These are phyloP conservation scores for Voacanga thouarsii DNA, from an alignment of 257 asterid species.

Conservation along the genomic window DNA sequence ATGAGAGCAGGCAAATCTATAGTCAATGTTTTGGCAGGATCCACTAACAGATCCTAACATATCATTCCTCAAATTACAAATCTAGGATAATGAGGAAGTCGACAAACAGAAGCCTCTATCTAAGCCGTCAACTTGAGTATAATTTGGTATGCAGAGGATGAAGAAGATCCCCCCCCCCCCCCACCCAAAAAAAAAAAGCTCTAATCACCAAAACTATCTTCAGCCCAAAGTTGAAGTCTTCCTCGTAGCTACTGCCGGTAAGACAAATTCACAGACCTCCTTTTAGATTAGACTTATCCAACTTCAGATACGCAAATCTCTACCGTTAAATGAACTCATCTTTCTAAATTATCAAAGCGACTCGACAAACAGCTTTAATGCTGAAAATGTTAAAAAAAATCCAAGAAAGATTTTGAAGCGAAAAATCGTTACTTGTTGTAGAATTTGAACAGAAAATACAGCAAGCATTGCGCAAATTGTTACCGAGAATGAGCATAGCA, in stretches of 20 bases:
- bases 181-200: no score
- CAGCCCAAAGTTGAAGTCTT: not conserved
- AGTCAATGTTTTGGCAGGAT: not conserved
- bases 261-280: not conserved
- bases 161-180: no score
- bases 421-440: not conserved
- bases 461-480: not conserved
- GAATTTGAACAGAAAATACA: not conserved
- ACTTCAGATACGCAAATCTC: not conserved
- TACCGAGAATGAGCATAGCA: constrained; percentile 89
- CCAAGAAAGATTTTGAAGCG: not conserved
- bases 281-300: not conserved
- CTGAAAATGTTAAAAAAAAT: not conserved
- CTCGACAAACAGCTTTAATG: not conserved
- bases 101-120: not conserved
- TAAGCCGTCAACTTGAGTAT: not conserved
- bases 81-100: not conserved
- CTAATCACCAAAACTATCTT: not conserved
- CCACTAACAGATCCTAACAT: not conserved
- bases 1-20: not conserved
- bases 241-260: not conserved
- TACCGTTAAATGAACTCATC: not conserved
- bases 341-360: not conserved
- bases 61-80: not conserved
- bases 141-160: not conserved